Percentiles rank a stretch among this genome's conserved stretches.
Evolutionary conservation across 345 rosid species (phyloP).

Genomic region (Brassica incana): DNA sequence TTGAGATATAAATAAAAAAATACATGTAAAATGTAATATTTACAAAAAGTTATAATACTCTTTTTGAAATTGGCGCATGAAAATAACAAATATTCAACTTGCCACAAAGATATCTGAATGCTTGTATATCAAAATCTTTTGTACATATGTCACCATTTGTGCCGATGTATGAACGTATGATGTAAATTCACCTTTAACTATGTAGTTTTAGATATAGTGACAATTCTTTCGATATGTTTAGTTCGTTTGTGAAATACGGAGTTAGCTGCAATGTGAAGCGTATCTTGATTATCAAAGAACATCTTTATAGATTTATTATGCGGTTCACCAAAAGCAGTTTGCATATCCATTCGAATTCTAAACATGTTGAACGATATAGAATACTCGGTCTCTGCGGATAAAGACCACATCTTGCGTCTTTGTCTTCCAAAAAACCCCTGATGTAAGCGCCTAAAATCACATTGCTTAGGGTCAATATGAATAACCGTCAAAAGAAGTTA

Average conservation of each 20-base stretch:
- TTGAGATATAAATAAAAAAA: neutral
- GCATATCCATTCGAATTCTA: neutral
- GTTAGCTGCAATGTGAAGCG: no score
- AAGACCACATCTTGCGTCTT: no score
- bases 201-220: neutral
- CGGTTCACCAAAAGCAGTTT: no score
- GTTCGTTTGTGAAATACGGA: no score
- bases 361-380: conserved; percentile 35
- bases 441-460: no score
- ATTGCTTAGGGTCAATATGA: no score
- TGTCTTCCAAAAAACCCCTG: no score
- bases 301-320: no score
- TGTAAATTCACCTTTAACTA: neutral
- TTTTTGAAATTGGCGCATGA: neutral
- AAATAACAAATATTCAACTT: neutral
- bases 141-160: neutral
- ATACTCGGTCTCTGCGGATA: no score
- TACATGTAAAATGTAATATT: neutral
- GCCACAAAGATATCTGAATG: neutral
- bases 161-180: neutral
- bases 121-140: neutral
- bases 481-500: no score
- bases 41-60: neutral
- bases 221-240: neutral
- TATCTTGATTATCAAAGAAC: neutral